These are phyloP conservation scores for Scutellaria barbata DNA, from an alignment of 257 asterid genomes.

Conservation along the genomic window DNA sequence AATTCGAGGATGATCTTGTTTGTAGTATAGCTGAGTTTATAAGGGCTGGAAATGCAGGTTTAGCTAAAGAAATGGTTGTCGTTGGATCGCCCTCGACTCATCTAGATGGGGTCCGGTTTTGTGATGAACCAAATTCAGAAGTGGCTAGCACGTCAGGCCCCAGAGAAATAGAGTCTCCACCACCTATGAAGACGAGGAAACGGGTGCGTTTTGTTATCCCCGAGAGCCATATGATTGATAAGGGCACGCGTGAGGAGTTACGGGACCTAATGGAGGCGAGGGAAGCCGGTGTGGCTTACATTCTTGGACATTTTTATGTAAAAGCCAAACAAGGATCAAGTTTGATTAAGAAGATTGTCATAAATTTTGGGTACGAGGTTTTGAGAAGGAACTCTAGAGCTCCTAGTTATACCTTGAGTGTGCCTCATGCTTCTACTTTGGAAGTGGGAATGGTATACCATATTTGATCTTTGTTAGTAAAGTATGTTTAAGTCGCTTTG, in stretches of 20 bases:
- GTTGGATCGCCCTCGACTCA: conserved; percentile 71
- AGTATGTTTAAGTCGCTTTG: not conserved
- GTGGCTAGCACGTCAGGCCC: conserved; percentile 48
- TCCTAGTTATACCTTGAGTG: conserved; percentile 58
- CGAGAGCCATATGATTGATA: conserved; percentile 60
- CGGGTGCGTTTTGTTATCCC: conserved; percentile 76
- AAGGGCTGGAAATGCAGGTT: conserved; percentile 44
- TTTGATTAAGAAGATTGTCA: conserved; percentile 59
- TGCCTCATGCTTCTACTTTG: conserved; percentile 84
- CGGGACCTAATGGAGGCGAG: conserved; percentile 76
- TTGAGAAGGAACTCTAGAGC: conserved; percentile 81
- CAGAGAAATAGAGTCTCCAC: conserved; percentile 50
- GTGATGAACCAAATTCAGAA: conserved; percentile 30
- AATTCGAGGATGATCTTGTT: conserved; percentile 71
- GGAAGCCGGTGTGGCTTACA: conserved; percentile 81
- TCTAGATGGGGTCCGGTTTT: conserved; percentile 46
- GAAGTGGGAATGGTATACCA: conserved; percentile 91
- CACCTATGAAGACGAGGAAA: conserved; percentile 40
- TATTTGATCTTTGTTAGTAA: conserved; percentile 45
- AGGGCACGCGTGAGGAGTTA: conserved; percentile 51
- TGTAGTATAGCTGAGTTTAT: conserved; percentile 81
- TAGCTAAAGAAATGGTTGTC: conserved; percentile 45
- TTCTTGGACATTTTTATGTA: conserved; percentile 82
- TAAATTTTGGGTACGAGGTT: conserved; percentile 74
- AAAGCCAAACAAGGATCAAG: conserved; percentile 80